Base-by-base conservation (phyloP, 202 grass and related monocot genomes). In the Digitaria exilis region DNA sequence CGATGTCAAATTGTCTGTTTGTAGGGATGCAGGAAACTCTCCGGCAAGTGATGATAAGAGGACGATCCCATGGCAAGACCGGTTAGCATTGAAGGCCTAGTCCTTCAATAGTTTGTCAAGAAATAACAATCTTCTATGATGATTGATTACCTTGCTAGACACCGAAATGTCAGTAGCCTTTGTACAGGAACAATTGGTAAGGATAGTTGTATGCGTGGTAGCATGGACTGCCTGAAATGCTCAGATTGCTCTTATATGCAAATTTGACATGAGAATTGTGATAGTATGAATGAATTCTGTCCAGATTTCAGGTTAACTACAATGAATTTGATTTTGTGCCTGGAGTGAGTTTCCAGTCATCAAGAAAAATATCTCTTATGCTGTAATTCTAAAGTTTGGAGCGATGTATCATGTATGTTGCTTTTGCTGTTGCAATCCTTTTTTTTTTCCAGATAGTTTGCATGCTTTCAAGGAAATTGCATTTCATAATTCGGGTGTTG, bases 41-140 rank as follows among this genome's bases (percentile, higher is more conserved):
- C 55, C 76, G 26, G 69, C 75, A 54, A 90, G 71, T 81, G 80
- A 87, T 46, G 79, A 80, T 81, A 93, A 95, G 89, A 93, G 92
- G 86, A 78, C 85, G 35, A 79, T 83, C 31, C 29, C 90, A 71
- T 95, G 90, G 92, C 84, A 91, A 88, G 95, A 98, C 48, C 90
- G 48, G 32, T 77, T 87, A 83, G 82, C 68, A 0, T 88, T 95
- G 59, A 76, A 88, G 79, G 78, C 90, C 59, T 96, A 92, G 56
- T 88, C 15, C 29, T 3, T 57, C 30, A 0, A 1, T 77, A 58
- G 72, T 67, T 25, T 60, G 32, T 51, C 45, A 22, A 44, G 41
- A 72, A 51, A 73, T 73, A 34, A 22, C 37, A 45, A 65, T 29
- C 35, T 71, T 77, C 7, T 77, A 48, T 48, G 41, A 60, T 51